phyloP scores from a whole-genome alignment of 2,329 filamentous ascomycete species.

The Cladophialophora bantiana region DNA sequence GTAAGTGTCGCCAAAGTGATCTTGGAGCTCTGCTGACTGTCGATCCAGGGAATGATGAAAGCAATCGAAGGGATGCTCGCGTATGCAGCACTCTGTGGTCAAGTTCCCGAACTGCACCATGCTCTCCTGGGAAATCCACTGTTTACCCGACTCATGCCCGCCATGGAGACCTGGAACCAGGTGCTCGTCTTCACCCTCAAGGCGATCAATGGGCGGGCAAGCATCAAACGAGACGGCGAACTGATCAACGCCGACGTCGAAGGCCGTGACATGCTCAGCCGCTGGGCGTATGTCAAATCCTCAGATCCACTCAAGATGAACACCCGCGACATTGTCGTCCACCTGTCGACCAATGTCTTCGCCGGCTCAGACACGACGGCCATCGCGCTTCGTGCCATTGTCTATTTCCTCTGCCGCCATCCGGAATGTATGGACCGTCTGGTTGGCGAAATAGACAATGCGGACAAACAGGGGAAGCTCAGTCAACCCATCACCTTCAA shows the following conservation, averaged over 20 bases:
- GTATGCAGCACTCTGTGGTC: slow-evolving; percentile 43
- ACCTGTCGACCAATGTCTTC: slow-evolving; percentile 43
- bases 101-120: slow-evolving; percentile 42
- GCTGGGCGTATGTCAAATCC: slow-evolving; percentile 43
- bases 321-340: slow-evolving; percentile 43
- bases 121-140: slow-evolving; percentile 44
- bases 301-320: slow-evolving; percentile 43
- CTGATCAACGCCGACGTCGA: slow-evolving; percentile 37
- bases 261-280: slow-evolving; percentile 43
- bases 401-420: slow-evolving; percentile 75
- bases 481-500: slow-evolving; percentile 33
- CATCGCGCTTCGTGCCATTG: slow-evolving; percentile 54
- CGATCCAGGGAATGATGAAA: slow-evolving; percentile 41
- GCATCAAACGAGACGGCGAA: slow-evolving; percentile 42
- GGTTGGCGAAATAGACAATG: slow-evolving; percentile 34
- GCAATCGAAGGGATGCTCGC: slow-evolving; percentile 43
- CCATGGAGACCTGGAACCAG: slow-evolving; percentile 48
- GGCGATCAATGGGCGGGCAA: slow-evolving; percentile 43
- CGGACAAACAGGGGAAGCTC: slow-evolving; percentile 27
- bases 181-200: slow-evolving; percentile 46
- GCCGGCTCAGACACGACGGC: slow-evolving; percentile 40
- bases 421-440: slow-evolving; percentile 46
- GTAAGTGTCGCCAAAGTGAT: slow-evolving; percentile 5
- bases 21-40: background rate
- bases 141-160: slow-evolving; percentile 44